Evolutionary conservation across 2,329 filamentous ascomycete genomes (phyloP).

Genomic region (Diatrype stigma): DNA sequence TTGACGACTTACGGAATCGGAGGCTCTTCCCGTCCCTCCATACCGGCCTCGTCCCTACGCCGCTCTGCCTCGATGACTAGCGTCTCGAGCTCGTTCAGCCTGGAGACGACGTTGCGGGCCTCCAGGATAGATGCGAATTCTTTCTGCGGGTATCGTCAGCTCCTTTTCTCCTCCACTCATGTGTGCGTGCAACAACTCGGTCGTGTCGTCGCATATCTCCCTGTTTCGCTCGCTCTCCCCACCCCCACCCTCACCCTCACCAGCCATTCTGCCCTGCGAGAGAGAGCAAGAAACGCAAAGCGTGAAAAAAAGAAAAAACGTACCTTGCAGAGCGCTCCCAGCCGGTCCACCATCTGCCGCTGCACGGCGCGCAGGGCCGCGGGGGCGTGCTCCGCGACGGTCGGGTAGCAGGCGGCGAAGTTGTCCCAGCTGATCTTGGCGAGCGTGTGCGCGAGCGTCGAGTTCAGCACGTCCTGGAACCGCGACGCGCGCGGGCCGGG

Average conservation of each 20-base stretch:
- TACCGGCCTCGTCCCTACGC: conserved; percentile 30
- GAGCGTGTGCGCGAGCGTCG: conserved; percentile 50
- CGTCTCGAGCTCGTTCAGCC: conserved; percentile 56
- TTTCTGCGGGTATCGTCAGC: conserved; percentile 28
- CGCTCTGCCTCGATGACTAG: conserved; percentile 48
- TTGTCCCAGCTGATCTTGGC: conserved; percentile 52
- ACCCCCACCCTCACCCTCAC: conserved; percentile 2
- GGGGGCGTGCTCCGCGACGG: conserved; percentile 48
- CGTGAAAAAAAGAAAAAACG: conserved; percentile 12
- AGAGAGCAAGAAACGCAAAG: not conserved
- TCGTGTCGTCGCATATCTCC: conserved; percentile 1
- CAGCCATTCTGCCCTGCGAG: too few species aligned
- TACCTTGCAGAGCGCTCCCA: conserved; percentile 51
- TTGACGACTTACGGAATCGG: conserved; percentile 43
- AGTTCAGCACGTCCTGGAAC: conserved; percentile 50
- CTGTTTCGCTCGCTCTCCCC: not conserved
- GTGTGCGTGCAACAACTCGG: conserved; percentile 6
- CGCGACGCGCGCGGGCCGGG: conserved; percentile 55
- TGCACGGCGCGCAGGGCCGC: conserved; percentile 51
- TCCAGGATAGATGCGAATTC: conserved; percentile 55
- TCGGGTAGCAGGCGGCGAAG: conserved; percentile 59
- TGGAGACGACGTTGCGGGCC: conserved; percentile 48
- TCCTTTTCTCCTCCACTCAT: not conserved
- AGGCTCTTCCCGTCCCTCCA: conserved; percentile 17
- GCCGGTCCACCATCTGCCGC: conserved; percentile 52